Evolutionary conservation across 1,284 basidiomycete genomes (phyloP).

Genomic region (Trametes pubescens): DNA sequence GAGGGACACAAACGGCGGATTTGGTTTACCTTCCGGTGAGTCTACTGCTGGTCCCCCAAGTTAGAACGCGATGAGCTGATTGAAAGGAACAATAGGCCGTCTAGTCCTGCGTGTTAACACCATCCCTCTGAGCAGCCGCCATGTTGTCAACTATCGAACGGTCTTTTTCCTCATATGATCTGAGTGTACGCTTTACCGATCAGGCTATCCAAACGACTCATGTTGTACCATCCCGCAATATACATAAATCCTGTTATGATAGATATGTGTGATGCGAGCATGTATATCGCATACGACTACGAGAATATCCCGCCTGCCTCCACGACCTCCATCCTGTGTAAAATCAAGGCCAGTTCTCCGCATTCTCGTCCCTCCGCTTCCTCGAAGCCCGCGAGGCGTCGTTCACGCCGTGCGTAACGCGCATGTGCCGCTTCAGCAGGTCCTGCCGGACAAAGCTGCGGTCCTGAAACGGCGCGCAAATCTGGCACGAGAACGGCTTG

Average conservation of each 20-base stretch:
- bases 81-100: neutral
- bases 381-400: conserved; percentile 20
- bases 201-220: neutral
- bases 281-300: neutral
- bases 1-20: neutral
- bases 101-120: neutral
- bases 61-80: neutral
- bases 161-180: neutral
- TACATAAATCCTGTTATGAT: neutral
- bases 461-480: conserved; percentile 53
- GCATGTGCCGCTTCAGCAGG: conserved; percentile 67
- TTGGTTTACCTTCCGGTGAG: neutral
- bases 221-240: neutral
- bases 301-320: too few relatives aligned
- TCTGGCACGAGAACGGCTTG: conserved; percentile 63
- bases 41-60: neutral
- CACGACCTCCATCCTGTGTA: neutral
- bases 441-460: conserved; percentile 70
- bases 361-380: conserved; percentile 34
- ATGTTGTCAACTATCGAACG: too few relatives aligned
- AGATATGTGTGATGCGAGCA: neutral
- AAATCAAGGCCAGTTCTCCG: conserved; percentile 33
- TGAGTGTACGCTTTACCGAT: neutral
- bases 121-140: neutral
- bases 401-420: conserved; percentile 55